A percentile compares a stretch with the other conserved stretches of the same genome.
phyloP scores from a whole-genome alignment of 2,329 filamentous ascomycete species.

The Talaromyces albobiverticillius region DNA sequence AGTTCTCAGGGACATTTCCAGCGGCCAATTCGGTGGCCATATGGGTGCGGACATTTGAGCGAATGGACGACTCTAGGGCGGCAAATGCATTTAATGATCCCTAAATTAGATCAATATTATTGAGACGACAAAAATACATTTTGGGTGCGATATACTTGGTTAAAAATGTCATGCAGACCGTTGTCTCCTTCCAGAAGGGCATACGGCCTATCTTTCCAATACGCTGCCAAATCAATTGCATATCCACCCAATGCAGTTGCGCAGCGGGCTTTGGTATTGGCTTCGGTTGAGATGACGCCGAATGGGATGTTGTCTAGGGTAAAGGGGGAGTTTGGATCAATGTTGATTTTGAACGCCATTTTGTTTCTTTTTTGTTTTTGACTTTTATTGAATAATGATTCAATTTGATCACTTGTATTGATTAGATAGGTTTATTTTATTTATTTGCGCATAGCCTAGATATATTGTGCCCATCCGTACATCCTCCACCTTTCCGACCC shows the following conservation, averaged over 20 bases:
- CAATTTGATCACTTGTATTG: no score
- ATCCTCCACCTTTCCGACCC: no score
- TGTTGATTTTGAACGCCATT: slow-evolving; percentile 6
- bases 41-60: slow-evolving; percentile 41
- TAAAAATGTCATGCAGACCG: slow-evolving; percentile 4
- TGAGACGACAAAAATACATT: slow-evolving; percentile 11
- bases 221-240: slow-evolving; percentile 52
- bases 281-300: slow-evolving; percentile 47
- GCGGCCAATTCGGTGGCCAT: slow-evolving; percentile 27
- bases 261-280: slow-evolving; percentile 39
- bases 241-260: slow-evolving; percentile 52
- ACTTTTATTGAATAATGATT: no score
- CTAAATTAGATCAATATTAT: slow-evolving; percentile 29
- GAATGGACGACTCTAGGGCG: slow-evolving; percentile 37
- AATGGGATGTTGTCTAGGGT: slow-evolving; percentile 55
- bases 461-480: no score
- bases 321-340: slow-evolving; percentile 30
- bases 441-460: no score
- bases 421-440: no score
- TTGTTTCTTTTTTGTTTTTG: no score
- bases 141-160: not conserved
- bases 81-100: slow-evolving; percentile 51
- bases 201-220: slow-evolving; percentile 35
- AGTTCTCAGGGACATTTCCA: slow-evolving; percentile 16
- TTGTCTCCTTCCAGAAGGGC: slow-evolving; percentile 17